Evolutionary conservation across 805 yeast genomes (phyloP), one percentile per base, ranked within the genome.

Genomic region (Saccharomycopsis sp.): DNA sequence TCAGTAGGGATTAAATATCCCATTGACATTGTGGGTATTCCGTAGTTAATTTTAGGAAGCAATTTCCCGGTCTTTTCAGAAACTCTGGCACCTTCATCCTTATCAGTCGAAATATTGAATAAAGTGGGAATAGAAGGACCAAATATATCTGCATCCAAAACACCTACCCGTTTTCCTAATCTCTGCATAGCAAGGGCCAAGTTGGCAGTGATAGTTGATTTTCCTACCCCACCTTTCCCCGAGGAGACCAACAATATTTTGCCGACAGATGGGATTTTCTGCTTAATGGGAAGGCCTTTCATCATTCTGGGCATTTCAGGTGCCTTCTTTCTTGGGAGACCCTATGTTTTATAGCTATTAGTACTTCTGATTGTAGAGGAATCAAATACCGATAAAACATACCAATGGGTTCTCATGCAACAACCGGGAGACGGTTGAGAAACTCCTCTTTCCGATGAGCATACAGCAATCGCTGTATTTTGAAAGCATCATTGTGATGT

Each of bases 161-260:
- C 66, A 0, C 96, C 96, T 0, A 82, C 83, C 20, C 76, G 76
- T 50, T 79, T 71, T 0, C 87, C 87, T 29, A 70, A 65, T 24
- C 73, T 66, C 47, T 79, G 79, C 53, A 89, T 69, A 0, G 89
- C 79, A 41, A 85, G 66, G 0, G 96, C 91, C 9, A 85, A 63
- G 64, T 89, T 89, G 5, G 82, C 83, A 8, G 74, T 61, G 2
- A 88, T 75, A 0, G 99, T 94, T 0, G 97, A 89, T 70, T 94
- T 94, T 0, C 99, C 99, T 1, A 94, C 99, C 12, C 99, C 99
- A 15, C 97, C 95, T 70, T 88, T 88, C 3, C 94, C 95, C 0
- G 91, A 84, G 0, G 84, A 87, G 71, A 54, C 97, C 75, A 75
- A 83, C 78, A 89, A 61, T 1, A 88, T 76, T 54, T 78, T 82